Evolutionary conservation across 2,329 filamentous ascomycete species (phyloP), one percentile per base, ranked within the genome.

Genomic region (Chalara sp.): DNA sequence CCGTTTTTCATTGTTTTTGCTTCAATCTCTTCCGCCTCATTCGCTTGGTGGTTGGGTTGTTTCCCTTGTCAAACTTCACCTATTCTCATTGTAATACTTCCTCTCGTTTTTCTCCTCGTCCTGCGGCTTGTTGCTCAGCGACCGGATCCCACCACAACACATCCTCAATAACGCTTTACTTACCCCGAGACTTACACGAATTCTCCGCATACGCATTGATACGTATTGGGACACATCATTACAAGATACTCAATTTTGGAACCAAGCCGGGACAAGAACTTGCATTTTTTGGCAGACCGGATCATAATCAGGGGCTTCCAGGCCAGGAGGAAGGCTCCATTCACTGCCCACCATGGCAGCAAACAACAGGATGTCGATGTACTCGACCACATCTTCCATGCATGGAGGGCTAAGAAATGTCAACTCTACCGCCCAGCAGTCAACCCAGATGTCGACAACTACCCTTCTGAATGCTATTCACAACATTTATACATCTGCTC

Each of bases 401-500:
- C 71, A 79, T 53, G 77, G 76, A 46, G 76, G 76, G 41, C 70
- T 72, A 56, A 76, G 80, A 60, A 76, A 74, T 56, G 69, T 73
- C 44, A 75, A 75, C 51, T 69, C 76, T 28, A 74, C 78, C 33
- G 81, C 81, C 49, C 83, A 85, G 62, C 81, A 89, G 63, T 78
- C 87, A 7, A 73, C 84, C 44, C 90, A 95, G 66, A 84, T 96
- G 49, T 96, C 92, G 6, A 95, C 92, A 2, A 96, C 91, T 1
- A 95, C 90, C 0, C 79, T 97, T 44, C 80, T 99, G 50, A 97
- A 97, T 70, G 82, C 89, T 50, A 79, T 96, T 44, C 93, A 99
- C 71, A 90, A 89, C 61, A 86, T 87, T 64, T 97, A 95, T 69
- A 79, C 88, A 45, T 83, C 87, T 3, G 84, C 83, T 32, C 83